Evolutionary conservation across 495 filamentous ascomycete species (phyloP).

Genomic region (Podospora didyma): DNA sequence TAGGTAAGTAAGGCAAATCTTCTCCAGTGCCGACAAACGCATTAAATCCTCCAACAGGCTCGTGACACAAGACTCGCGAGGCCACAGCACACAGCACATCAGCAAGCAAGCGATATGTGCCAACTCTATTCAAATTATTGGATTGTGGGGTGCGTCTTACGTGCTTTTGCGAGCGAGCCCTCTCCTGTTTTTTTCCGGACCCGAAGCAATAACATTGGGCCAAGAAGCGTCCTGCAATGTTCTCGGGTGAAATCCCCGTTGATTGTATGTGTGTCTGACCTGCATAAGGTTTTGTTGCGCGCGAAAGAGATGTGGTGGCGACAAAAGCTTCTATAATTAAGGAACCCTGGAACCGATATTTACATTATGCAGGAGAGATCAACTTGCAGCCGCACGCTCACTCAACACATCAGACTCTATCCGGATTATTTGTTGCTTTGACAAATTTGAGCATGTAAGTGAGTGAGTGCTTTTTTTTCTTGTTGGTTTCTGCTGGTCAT

Average conservation of each 20-base stretch:
- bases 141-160: constrained; percentile 2
- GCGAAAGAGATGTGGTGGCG: not conserved
- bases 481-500: no score
- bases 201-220: not conserved
- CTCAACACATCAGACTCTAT: no score
- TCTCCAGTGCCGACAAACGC: not conserved
- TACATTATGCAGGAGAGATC: no score
- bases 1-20: no score
- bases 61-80: not conserved
- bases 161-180: not conserved
- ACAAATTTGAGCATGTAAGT: no score
- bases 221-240: not conserved
- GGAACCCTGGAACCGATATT: no score
- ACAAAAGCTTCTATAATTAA: not conserved
- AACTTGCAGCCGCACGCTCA: no score
- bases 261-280: not conserved
- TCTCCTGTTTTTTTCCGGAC: not conserved
- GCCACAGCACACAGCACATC: no score
- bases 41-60: not conserved
- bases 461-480: no score
- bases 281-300: no score
- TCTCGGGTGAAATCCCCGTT: not conserved
- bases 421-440: no score
- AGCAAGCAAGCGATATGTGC: not conserved
- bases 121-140: not conserved